phyloP scores from a whole-genome alignment of 768 basidiomycete species.

The Neoboletus magnificus region DNA sequence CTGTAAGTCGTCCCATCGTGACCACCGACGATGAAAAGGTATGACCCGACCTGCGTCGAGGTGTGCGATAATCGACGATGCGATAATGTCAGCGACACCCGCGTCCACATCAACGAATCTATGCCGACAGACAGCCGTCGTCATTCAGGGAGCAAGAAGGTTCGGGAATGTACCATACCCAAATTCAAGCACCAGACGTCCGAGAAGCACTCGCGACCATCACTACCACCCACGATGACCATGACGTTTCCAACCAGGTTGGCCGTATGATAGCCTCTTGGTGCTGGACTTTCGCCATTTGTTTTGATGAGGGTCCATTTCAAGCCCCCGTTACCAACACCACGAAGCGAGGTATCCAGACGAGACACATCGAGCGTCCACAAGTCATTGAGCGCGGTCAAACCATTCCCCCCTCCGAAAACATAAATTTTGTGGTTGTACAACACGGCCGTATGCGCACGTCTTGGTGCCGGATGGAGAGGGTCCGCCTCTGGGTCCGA shows the following conservation, averaged over 20 bases:
- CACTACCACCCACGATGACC: conserved; percentile 88
- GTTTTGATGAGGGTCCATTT: conserved; percentile 62
- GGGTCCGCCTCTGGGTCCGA: conserved; percentile 4
- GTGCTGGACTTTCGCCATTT: conserved; percentile 50
- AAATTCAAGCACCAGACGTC: conserved; percentile 87
- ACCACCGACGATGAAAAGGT: conserved; percentile 85
- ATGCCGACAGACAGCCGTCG: background rate
- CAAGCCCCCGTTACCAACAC: conserved; percentile 27
- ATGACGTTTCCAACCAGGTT: conserved; percentile 83
- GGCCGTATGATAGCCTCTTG: conserved; percentile 88
- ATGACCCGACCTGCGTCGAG: conserved; percentile 87
- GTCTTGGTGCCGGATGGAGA: conserved; percentile 59
- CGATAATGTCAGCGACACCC: conserved; percentile 19
- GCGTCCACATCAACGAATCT: conserved; percentile 32
- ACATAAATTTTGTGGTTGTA: conserved; percentile 73
- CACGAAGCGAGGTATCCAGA: conserved; percentile 27
- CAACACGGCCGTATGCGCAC: conserved; percentile 84
- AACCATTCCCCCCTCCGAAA: conserved; percentile 93
- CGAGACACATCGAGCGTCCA: conserved; percentile 78
- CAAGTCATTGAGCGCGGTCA: conserved; percentile 84
- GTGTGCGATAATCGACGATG: conserved; percentile 78
- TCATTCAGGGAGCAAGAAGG: background rate
- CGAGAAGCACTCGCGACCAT: conserved; percentile 83
- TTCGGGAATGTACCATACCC: conserved; percentile 49
- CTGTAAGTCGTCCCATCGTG: conserved; percentile 78